phyloP scores from a whole-genome alignment of 345 rosid genomes.

The Eutrema yunnanense region DNA sequence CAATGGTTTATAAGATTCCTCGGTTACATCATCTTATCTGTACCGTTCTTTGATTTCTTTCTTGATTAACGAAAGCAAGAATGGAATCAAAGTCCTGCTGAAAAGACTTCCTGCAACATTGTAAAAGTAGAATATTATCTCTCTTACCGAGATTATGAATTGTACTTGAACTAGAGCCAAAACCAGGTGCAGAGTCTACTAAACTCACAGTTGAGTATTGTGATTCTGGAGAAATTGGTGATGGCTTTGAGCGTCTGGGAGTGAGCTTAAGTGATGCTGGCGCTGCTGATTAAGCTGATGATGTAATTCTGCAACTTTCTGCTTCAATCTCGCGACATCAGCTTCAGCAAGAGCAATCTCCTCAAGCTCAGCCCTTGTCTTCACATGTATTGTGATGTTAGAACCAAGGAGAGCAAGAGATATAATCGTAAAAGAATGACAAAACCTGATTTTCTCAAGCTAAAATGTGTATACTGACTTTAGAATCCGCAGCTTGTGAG shows the following conservation, averaged over 20 bases:
- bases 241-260: slow-evolving; percentile 82
- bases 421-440: not conserved
- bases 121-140: not conserved
- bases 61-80: slow-evolving; percentile 82
- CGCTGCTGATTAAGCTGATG: slow-evolving; percentile 94
- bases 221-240: slow-evolving; percentile 73
- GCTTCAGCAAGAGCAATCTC: slow-evolving; percentile 99
- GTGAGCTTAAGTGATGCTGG: slow-evolving; percentile 74
- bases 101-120: slow-evolving; percentile 63
- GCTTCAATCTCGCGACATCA: slow-evolving; percentile 94
- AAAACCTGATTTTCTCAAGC: not conserved
- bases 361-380: slow-evolving; percentile 99
- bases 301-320: slow-evolving; percentile 95
- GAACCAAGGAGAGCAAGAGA: slow-evolving; percentile 19
- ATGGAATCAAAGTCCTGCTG: slow-evolving; percentile 92
- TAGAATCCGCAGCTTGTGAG: slow-evolving; percentile 83
- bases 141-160: not conserved
- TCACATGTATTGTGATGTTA: slow-evolving; percentile 34
- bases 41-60: slow-evolving; percentile 76
- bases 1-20: not conserved
- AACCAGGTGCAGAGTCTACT: not conserved
- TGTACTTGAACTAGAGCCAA: not conserved
- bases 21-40: not conserved
- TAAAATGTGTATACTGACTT: slow-evolving; percentile 47
- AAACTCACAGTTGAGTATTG: slow-evolving; percentile 75